Percentiles rank a stretch among this genome's conserved stretches.
Conservation (phyloP, 2,329 filamentous ascomycete species). For the Arthrobotrys pseudoclavata region DNA sequence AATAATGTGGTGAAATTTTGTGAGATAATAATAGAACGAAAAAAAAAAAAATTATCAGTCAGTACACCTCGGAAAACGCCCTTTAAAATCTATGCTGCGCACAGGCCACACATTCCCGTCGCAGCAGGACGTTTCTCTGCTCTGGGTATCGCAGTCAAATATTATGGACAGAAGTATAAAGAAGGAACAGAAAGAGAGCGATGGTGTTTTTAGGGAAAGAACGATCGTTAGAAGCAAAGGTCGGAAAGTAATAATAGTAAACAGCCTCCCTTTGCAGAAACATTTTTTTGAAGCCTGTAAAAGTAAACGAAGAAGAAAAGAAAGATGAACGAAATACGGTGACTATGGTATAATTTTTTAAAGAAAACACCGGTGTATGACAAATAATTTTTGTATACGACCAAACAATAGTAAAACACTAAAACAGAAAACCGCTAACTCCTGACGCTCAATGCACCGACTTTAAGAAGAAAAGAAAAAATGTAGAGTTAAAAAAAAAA, state of each 20-base stretch:
- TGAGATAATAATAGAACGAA: conserved; percentile 21
- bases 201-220: not conserved
- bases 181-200: not conserved
- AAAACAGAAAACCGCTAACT: conserved; percentile 39
- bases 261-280: conserved; percentile 48
- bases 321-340: conserved; percentile 44
- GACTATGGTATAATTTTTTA: conserved; percentile 57
- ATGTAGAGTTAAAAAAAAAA: not conserved
- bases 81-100: conserved; percentile 41
- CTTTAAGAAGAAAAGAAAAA: conserved; percentile 17
- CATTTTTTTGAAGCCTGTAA: conserved; percentile 32
- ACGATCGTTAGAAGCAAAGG: conserved; percentile 18
- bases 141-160: conserved; percentile 20
- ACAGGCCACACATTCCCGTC: conserved; percentile 34
- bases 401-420: conserved; percentile 29
- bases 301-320: not conserved
- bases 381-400: conserved; percentile 58
- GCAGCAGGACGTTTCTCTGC: conserved; percentile 29
- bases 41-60: not conserved
- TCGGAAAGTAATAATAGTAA: conserved; percentile 19
- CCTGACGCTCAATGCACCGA: conserved; percentile 60
- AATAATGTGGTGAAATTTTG: conserved; percentile 15
- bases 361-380: conserved; percentile 50
- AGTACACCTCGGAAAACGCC: conserved; percentile 8
- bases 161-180: conserved; percentile 20